Conservation (phyloP, 495 filamentous ascomycete species). For the Bacidia rubella region DNA sequence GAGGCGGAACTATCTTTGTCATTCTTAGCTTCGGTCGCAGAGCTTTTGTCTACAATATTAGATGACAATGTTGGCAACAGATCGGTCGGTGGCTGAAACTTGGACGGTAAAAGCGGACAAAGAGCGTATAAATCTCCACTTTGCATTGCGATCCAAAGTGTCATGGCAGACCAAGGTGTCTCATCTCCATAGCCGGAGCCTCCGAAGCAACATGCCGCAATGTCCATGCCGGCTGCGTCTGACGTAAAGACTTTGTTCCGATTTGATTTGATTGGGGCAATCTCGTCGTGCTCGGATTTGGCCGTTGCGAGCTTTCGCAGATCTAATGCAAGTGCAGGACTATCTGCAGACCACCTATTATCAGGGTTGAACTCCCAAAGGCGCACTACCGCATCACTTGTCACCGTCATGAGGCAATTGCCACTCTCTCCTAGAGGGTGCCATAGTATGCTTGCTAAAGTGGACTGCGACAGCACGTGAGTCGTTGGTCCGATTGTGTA, state of each 20-base stretch:
- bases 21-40: conserved; percentile 40
- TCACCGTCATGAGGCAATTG: conserved; percentile 66
- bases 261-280: conserved; percentile 52
- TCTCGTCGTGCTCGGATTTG: conserved; percentile 59
- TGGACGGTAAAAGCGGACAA: conserved; percentile 72
- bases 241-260: conserved; percentile 71
- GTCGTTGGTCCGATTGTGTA: conserved; percentile 78
- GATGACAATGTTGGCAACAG: conserved; percentile 65
- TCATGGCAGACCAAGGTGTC: conserved; percentile 80
- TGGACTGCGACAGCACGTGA: conserved; percentile 69
- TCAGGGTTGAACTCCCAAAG: conserved; percentile 73
- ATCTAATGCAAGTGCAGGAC: conserved; percentile 68
- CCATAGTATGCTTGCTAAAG: conserved; percentile 68
- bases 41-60: conserved; percentile 52
- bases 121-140: conserved; percentile 80
- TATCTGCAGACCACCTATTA: conserved; percentile 72
- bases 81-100: conserved; percentile 65
- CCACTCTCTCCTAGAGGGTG: conserved; percentile 69
- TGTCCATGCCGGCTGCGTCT: conserved; percentile 74
- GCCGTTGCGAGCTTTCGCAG: conserved; percentile 71
- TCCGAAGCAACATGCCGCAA: conserved; percentile 72
- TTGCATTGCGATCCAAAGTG: conserved; percentile 79
- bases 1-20: conserved; percentile 40
- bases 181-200: conserved; percentile 48
- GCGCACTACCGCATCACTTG: conserved; percentile 69